Evolutionary conservation across 208 protist genomes (phyloP), one percentile per base, ranked within the genome.

Genomic region (Acanthamoeba rhysodes): DNA sequence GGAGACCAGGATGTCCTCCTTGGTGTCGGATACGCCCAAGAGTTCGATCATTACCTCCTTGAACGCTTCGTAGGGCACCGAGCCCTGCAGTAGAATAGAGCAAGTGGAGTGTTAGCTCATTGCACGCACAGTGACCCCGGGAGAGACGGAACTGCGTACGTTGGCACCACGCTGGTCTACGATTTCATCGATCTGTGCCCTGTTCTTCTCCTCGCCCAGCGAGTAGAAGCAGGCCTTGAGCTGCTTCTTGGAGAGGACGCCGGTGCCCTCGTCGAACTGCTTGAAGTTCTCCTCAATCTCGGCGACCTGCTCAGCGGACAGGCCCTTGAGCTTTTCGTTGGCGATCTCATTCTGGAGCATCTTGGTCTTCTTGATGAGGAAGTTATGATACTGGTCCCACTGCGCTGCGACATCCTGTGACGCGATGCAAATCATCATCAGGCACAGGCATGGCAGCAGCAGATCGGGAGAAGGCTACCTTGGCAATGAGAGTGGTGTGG

Each of bases 141-240:
- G 24, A 24, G 14, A 8, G 76, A 32, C 18, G 48, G 22, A 24
- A 16, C 12, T 59, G 41, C 6, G 55, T 32, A 64, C 87, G 84
- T 94, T 94, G 24, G 62, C 48, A 14, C 94, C 94, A 18, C 37
- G 37, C 94, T 94, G 59, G 9, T 50, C 7, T 2, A 95, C 59
- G 48, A 91, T 53, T 29, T 68, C 64, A 24, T 90, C 80, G 20
- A 95, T 72, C 45, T 95, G 41, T 22, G 48, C 5, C 2, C 50
- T 24, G 20, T 82, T 91, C 84, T 59, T 74, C 62, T 95, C 94
- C 53, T 95, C 94, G 18, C 94, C 94, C 8, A 95, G 84, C 7
- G 94, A 95, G n/a, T 91, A 95, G 53, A 95, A 88, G 82, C 94
- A 95, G 20, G 80, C 80, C 94, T 91, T 95, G 80, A 95, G 80